Conservation (phyloP, 2,329 filamentous ascomycete genomes). For the Cercospora sp. region DNA sequence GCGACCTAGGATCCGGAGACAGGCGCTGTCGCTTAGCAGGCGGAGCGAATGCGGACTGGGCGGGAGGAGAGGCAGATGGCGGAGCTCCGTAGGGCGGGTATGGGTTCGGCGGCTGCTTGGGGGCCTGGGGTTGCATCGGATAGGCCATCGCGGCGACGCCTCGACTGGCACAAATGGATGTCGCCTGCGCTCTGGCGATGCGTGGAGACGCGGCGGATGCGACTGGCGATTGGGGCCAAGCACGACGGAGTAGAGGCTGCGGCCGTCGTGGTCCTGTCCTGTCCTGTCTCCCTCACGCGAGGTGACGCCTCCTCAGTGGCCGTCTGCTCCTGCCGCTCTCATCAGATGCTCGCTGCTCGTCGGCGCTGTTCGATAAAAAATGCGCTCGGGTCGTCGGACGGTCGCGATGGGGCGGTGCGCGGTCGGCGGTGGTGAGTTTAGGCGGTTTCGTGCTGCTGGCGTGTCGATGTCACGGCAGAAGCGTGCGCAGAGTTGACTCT, state of each 20-base stretch:
- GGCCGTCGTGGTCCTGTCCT: neutral
- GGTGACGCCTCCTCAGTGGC: constrained; percentile 25
- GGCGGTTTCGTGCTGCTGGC: neutral
- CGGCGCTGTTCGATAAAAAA: neutral
- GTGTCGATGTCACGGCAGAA: constrained; percentile 10
- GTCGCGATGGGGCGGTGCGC: constrained; percentile 1
- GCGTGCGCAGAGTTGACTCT: constrained; percentile 11
- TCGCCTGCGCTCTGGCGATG: neutral
- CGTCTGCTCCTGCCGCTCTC: constrained; percentile 14
- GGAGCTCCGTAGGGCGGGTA: constrained; percentile 52
- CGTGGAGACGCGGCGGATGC: neutral
- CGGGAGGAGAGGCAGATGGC: constrained; percentile 37
- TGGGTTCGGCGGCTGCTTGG: constrained; percentile 33
- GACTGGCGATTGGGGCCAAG: neutral
- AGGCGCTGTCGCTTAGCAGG: constrained; percentile 72
- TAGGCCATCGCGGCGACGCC: constrained; percentile 27
- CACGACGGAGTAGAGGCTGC: neutral
- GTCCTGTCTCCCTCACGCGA: neutral
- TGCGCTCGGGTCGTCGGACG: neutral
- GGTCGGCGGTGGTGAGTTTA: constrained; percentile 5
- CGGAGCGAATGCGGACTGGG: constrained; percentile 51
- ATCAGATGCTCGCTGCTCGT: constrained; percentile 17
- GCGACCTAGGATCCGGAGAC: constrained; percentile 67
- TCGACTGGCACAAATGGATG: neutral
- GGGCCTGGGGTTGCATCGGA: constrained; percentile 36